These are phyloP conservation scores for Annulohypoxylon moriforme DNA, from an alignment of 495 filamentous ascomycete species.

Conservation along the genomic window DNA sequence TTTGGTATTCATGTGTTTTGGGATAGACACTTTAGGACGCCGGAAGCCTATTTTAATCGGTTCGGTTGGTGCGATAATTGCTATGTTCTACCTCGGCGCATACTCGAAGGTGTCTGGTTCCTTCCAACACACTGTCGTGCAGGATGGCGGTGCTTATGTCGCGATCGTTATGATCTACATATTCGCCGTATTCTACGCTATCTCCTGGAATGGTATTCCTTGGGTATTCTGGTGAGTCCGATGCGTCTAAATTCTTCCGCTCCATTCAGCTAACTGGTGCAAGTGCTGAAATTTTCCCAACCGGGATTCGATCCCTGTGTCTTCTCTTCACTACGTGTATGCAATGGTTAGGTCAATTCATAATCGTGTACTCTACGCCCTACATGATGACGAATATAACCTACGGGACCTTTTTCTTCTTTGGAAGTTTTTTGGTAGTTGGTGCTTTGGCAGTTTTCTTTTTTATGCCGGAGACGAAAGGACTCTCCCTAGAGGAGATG, in stretches of 20 bases:
- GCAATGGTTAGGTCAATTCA: slow-evolving; percentile 10
- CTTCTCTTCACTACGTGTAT: slow-evolving; percentile 5
- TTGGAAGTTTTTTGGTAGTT: background rate
- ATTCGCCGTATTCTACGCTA: slow-evolving; percentile 1
- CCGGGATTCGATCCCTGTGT: background rate
- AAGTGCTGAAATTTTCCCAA: slow-evolving; percentile 8
- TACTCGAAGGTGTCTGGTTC: slow-evolving; percentile 6
- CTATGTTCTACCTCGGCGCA: slow-evolving; percentile 1
- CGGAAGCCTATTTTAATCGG: background rate
- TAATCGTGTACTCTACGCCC: background rate
- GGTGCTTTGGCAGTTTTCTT: background rate
- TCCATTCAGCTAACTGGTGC: background rate
- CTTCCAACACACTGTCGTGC: background rate
- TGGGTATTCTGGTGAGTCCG: slow-evolving; percentile 5
- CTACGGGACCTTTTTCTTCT: background rate
- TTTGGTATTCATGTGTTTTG: slow-evolving; percentile 7
- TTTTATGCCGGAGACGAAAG: slow-evolving; percentile 5
- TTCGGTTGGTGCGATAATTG: background rate
- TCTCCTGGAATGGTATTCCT: slow-evolving; percentile 5
- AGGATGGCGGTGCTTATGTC: slow-evolving; percentile 3
- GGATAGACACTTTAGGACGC: background rate
- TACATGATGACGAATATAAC: slow-evolving; percentile 11
- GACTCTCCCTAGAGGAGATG: slow-evolving; percentile 2
- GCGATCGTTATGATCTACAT: slow-evolving; percentile 6
- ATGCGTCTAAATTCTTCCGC: no score